Conservation (phyloP, 2,329 filamentous ascomycete genomes). For the Metarhizium album region DNA sequence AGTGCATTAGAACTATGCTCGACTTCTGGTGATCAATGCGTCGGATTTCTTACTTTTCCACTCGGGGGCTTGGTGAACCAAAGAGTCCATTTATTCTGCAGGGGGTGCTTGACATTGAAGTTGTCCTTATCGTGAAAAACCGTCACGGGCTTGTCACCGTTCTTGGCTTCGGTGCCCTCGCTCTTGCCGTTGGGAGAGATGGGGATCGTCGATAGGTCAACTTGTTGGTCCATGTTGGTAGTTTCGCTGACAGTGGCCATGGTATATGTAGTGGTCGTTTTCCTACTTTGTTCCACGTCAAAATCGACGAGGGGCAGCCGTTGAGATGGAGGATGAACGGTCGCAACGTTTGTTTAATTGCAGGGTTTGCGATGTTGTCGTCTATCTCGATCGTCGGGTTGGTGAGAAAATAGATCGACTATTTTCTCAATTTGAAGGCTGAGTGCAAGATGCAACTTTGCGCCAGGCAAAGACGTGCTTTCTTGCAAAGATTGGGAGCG, state of each 20-base stretch:
- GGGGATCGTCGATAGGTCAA: conserved; percentile 58
- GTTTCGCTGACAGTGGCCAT: conserved; percentile 27
- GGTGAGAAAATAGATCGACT: conserved; percentile 16
- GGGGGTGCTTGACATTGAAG: conserved; percentile 98
- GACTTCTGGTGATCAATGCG: neutral
- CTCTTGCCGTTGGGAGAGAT: conserved; percentile 51
- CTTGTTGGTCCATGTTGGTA: conserved; percentile 39
- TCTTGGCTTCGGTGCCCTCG: conserved; percentile 36
- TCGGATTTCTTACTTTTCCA: conserved; percentile 60
- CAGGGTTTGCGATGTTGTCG: conserved; percentile 2
- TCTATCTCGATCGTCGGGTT: conserved; percentile 8
- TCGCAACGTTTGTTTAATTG: conserved; percentile 4
- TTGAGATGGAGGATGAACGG: conserved; percentile 12
- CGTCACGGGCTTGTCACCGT: conserved; percentile 60
- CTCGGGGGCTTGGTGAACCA: conserved; percentile 99
- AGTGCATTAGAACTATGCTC: conserved; percentile 4
- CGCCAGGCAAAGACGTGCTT: conserved; percentile 27
- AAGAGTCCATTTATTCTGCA: conserved; percentile 95
- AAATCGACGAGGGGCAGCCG: conserved; percentile 10
- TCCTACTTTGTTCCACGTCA: conserved; percentile 1
- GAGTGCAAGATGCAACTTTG: conserved; percentile 20
- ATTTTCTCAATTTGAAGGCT: conserved; percentile 14
- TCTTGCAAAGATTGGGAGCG: conserved; percentile 7
- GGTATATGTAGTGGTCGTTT: conserved; percentile 8
- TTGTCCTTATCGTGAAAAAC: conserved; percentile 98